These are phyloP conservation scores for Blastocladiella britannica DNA, from an alignment of 192 early-diverging fungal genomes.

Conservation along the genomic window DNA sequence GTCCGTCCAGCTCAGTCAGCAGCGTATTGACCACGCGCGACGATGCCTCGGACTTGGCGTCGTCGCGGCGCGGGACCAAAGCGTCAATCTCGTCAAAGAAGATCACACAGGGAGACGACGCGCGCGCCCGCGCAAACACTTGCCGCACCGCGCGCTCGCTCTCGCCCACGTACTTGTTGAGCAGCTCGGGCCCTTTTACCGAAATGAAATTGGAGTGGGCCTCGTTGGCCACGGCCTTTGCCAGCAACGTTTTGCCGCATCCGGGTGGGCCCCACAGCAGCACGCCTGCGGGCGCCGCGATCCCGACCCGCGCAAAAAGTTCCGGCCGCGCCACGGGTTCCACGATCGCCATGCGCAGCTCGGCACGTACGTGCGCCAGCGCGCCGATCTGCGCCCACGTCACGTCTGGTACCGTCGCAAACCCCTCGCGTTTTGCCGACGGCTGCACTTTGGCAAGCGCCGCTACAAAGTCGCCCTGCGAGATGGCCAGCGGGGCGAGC, in stretches of 20 bases:
- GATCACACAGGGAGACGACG: constrained; percentile 85
- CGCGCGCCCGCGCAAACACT: constrained; percentile 82
- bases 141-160: constrained; percentile 88
- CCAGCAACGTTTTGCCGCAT: constrained; percentile 92
- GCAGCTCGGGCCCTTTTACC: constrained; percentile 90
- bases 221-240: constrained; percentile 95
- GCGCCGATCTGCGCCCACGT: constrained; percentile 95
- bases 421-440: constrained; percentile 91
- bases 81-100: constrained; percentile 98
- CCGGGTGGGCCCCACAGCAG: constrained; percentile 94
- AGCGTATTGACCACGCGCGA: constrained; percentile 94
- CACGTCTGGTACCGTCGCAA: constrained; percentile 90
- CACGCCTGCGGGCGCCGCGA: constrained; percentile 76
- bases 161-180: constrained; percentile 99
- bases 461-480: constrained; percentile 59
- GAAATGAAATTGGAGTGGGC: constrained; percentile 94
- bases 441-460: constrained; percentile 85
- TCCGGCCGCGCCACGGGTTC: constrained; percentile 87
- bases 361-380: constrained; percentile 58
- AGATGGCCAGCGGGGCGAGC: constrained; percentile 63
- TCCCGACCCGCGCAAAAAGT: constrained; percentile 69
- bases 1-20: constrained; percentile 89
- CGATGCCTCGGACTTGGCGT: constrained; percentile 64
- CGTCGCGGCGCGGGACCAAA: constrained; percentile 72
- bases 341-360: constrained; percentile 83